A percentile compares a stretch with the other conserved stretches of the same genome.
These are phyloP conservation scores for Agaricus sinodeliciosus DNA, from an alignment of 768 basidiomycete genomes.

Conservation along the genomic window DNA sequence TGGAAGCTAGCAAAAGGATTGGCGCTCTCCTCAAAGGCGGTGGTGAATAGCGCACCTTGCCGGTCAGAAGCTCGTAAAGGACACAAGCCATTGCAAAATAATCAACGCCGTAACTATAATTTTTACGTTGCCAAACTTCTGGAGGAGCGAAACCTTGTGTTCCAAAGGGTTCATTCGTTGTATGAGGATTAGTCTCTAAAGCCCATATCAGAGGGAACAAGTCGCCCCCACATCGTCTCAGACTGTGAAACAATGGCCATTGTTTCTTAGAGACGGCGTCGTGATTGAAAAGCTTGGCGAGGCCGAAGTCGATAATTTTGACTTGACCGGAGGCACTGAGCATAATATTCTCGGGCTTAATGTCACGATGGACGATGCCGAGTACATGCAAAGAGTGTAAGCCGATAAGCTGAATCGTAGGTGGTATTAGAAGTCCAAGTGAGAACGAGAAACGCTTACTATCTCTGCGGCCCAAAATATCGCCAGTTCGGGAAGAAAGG, in stretches of 20 bases:
- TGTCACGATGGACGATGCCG: constrained; percentile 15
- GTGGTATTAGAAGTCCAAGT: neutral
- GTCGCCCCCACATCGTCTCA: constrained; percentile 3
- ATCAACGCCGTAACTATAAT: constrained; percentile 6
- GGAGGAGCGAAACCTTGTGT: constrained; percentile 5
- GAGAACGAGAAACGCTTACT: neutral
- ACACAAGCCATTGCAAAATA: constrained; percentile 8
- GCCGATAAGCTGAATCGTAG: constrained; percentile 4
- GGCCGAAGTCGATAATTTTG: constrained; percentile 11
- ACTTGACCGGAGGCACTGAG: constrained; percentile 9
- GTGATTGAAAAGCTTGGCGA: constrained; percentile 8
- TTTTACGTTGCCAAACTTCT: constrained; percentile 4
- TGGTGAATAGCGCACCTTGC: neutral
- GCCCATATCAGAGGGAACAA: constrained; percentile 9
- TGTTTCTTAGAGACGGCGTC: constrained; percentile 2
- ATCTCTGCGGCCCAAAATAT: constrained; percentile 9
- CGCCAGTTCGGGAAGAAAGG: neutral
- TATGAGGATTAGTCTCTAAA: constrained; percentile 6
- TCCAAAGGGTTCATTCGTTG: constrained; percentile 2
- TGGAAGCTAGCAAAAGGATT: neutral
- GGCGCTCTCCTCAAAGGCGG: neutral
- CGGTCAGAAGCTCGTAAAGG: constrained; percentile 5
- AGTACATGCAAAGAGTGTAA: constrained; percentile 12
- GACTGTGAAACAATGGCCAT: constrained; percentile 7
- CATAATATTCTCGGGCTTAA: constrained; percentile 14